Evolutionary conservation across 2,329 filamentous ascomycete genomes (phyloP).

Genomic region (Dichotomopilus funicola): DNA sequence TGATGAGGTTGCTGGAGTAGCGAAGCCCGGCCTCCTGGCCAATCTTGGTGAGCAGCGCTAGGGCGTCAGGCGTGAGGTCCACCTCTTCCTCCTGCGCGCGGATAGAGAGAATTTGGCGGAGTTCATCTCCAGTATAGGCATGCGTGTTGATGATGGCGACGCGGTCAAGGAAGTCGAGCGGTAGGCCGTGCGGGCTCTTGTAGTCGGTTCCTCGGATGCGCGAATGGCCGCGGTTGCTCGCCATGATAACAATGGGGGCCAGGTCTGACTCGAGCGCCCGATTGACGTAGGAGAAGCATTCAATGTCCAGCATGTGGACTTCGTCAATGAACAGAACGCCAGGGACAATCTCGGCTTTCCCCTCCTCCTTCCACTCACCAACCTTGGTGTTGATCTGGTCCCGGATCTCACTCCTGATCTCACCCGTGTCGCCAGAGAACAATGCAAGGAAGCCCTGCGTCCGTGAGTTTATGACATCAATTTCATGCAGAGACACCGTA

Average conservation of each 20-base stretch:
- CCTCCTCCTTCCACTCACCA: slow-evolving; percentile 98
- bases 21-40: slow-evolving; percentile 85
- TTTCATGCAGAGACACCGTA: slow-evolving; percentile 94
- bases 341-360: slow-evolving; percentile 95
- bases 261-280: slow-evolving; percentile 91
- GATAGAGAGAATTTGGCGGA: slow-evolving; percentile 87
- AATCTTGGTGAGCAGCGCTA: slow-evolving; percentile 92
- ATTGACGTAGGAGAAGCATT: slow-evolving; percentile 99
- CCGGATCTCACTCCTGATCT: slow-evolving; percentile 93
- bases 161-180: slow-evolving; percentile 91
- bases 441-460: slow-evolving; percentile 97
- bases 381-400: slow-evolving; percentile 99
- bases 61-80: slow-evolving; percentile 79
- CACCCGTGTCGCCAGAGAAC: slow-evolving; percentile 95
- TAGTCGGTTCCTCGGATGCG: slow-evolving; percentile 92
- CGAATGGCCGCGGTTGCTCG: slow-evolving; percentile 88
- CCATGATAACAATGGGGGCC: slow-evolving; percentile 98
- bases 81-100: slow-evolving; percentile 94
- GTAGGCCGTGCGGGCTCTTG: slow-evolving; percentile 84
- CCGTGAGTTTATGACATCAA: slow-evolving; percentile 97
- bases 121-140: slow-evolving; percentile 73
- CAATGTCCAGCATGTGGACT: slow-evolving; percentile 99
- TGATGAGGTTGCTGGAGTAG: slow-evolving; percentile 98
- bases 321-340: slow-evolving; percentile 98
- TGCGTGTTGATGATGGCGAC: slow-evolving; percentile 96